Percentiles rank a stretch among this genome's conserved stretches.
Conservation (phyloP, 306 rosid genomes). For the Prunus mira region DNA sequence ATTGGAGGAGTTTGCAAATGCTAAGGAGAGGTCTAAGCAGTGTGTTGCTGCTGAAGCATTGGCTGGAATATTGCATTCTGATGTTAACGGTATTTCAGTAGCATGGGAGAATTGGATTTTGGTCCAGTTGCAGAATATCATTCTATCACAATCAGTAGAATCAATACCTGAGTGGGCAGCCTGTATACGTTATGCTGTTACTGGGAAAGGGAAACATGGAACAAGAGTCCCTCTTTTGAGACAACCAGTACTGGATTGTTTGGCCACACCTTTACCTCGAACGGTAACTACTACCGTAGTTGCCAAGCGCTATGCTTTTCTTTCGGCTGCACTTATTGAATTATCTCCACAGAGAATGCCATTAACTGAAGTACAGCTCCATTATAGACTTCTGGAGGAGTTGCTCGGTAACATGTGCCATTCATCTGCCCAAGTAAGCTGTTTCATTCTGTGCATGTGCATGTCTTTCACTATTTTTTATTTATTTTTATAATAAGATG, state of each 20-base stretch:
- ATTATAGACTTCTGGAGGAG: conserved; percentile 75
- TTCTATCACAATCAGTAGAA: conserved; percentile 84
- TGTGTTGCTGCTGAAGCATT: conserved; percentile 99
- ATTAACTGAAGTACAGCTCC: conserved; percentile 68
- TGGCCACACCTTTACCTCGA: conserved; percentile 75
- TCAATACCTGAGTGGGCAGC: conserved; percentile 98
- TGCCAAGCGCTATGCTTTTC: conserved; percentile 89
- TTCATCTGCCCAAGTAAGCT: conserved; percentile 95
- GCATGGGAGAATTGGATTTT: conserved; percentile 92
- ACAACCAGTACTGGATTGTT: conserved; percentile 80
- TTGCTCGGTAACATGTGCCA: conserved; percentile 87
- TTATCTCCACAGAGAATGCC: conserved; percentile 90
- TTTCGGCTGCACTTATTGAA: conserved; percentile 92
- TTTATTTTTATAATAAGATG: too few species aligned
- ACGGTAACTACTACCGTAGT: conserved; percentile 82
- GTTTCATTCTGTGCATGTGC: conserved; percentile 11
- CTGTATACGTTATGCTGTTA: conserved; percentile 91
- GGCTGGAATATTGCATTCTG: conserved; percentile 95
- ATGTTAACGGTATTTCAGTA: conserved; percentile 69
- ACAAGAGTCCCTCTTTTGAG: conserved; percentile 85
- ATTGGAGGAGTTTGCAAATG: conserved; percentile 73
- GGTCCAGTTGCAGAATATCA: conserved; percentile 78
- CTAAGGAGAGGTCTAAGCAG: conserved; percentile 98
- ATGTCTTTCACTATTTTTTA: neutral
- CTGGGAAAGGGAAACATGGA: conserved; percentile 96